Evolutionary conservation across 352 stramenopile genomes (phyloP).

Genomic region (Phytophthora pisi): DNA sequence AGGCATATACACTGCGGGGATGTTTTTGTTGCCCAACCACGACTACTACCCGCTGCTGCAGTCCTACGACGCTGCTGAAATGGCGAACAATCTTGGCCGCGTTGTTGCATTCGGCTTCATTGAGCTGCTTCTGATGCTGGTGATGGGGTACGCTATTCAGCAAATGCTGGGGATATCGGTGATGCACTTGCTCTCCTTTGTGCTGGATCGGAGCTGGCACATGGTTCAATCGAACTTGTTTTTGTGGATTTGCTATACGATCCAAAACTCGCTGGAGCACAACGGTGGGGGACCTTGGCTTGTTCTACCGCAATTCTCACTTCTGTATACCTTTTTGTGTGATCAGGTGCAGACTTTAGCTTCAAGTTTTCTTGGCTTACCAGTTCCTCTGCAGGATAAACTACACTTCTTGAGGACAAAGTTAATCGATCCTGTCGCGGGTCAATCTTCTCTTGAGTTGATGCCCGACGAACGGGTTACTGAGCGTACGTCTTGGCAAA

Average conservation of each 20-base stretch:
- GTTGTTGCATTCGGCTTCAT: slow-evolving; percentile 25
- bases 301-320: not conserved
- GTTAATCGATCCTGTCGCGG: not conserved
- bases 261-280: slow-evolving; percentile 36
- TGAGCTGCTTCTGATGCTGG: slow-evolving; percentile 21
- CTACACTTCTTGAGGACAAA: not conserved
- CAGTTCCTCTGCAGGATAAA: not conserved
- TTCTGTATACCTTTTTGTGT: not conserved
- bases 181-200: slow-evolving; percentile 34
- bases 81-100: slow-evolving; percentile 14
- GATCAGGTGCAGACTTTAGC: slow-evolving; percentile 3
- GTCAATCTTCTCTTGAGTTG: not conserved
- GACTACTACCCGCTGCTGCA: slow-evolving; percentile 33
- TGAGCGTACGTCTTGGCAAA: not conserved
- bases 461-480: not conserved
- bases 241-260: slow-evolving; percentile 39
- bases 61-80: not conserved
- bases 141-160: slow-evolving; percentile 15
- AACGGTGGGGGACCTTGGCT: slow-evolving; percentile 1
- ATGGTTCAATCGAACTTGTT: slow-evolving; percentile 45
- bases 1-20: slow-evolving; percentile 30
- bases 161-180: slow-evolving; percentile 14
- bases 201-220: slow-evolving; percentile 30
- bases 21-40: slow-evolving; percentile 23
- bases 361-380: slow-evolving; percentile 2